Base-by-base conservation (phyloP, 768 basidiomycete genomes). In the Boletus coccyginus region DNA sequence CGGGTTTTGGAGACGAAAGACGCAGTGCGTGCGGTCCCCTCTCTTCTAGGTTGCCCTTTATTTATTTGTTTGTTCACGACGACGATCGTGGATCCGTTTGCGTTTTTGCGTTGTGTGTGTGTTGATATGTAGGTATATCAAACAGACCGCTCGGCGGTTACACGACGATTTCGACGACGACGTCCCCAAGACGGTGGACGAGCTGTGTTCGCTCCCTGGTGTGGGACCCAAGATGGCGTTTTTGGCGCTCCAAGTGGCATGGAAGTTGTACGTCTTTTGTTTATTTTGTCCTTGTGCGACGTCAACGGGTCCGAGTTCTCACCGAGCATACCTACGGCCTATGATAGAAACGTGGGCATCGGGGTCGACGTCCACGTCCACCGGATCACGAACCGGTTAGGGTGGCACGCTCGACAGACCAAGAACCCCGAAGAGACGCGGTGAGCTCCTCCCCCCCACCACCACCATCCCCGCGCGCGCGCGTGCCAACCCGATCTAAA, bases 141-240 rank as follows among this genome's bases (percentile, higher is more conserved):
- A 87, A 65, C 80, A 85, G 65, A 81, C 92, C 0, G 89, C 94
- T 0, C 75, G 81, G 56, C 78, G 76, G 43, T 76, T 97, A 11
- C 75, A 78, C 17, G 87, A 92, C 55, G 79, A 87, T 0, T 92
- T 92, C 56, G 79, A 81, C 44, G 87, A 87, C 3, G 94, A 98
- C 57, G 87, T 98, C 0, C 96, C 96, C 0, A 85, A 88, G 67
- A 94, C 92, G 0, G 84, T 88, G 4, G 94, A 94, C 38, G 92
- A 91, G 40, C 76, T 99, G 10, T 92, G 93, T 62, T 88, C 88
- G 6, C 73, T 98, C 13, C 86, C 86, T 2, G 96, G 96, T 0
- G 94, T 98, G 0, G 96, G 96, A 0, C 96, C 94, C 0, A 98
- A 99, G 71, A 97, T 98, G 94, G 92, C 92, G 1, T 96, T 92